Base-by-base conservation (phyloP, 1,139 yeast species). In the Yamadazyma pseudoaaseri region DNA sequence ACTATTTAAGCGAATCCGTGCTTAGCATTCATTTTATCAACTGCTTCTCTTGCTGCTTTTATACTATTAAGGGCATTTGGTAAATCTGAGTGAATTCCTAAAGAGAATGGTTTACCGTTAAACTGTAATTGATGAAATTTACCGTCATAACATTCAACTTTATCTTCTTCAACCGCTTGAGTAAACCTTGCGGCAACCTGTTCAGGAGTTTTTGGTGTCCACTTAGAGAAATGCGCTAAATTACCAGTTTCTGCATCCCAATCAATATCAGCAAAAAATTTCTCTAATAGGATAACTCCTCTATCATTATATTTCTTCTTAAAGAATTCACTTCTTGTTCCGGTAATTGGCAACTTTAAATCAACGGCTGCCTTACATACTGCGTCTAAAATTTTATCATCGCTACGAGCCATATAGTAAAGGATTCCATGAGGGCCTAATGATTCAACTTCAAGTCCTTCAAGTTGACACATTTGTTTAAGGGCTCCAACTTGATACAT, bases 401-500 rank as follows among this genome's bases (percentile, higher is more conserved):
- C 52, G 27, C 55, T 42, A 27, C 47, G 57, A 24, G 58, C 55
- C 30, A 58, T 58, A 30, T 58, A 59, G 30, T 56, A 59, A 16
- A 59, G 39, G 39, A 59, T 59, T 6, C 65, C 65, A 37, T 59
- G 65, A 2, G 65, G 62, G 34, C 57, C 57, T 22, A 59, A 49
- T 34, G 56, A 58, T 30, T 51, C 46, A 29, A 60, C 38, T 13
- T 42, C 48, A 47, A 59, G 34, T 9, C 58, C 60, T 39, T 60
- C 64, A 11, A 60, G 52, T 26, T 56, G 58, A 22, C 59, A 39
- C 27, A 60, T 56, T 3, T 58, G 60, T 36, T 56, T 56, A 17
- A 60, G 38, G 2, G 65, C 65, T 15, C 65, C 65, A 7, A 61
- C 56, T 39, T 60, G 65, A 33, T 59, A 60, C 31, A 60, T 36